Percentiles rank a stretch among this genome's conserved stretches.
These are phyloP conservation scores for Kwoniella europaea DNA, from an alignment of 768 basidiomycete species.

Conservation along the genomic window DNA sequence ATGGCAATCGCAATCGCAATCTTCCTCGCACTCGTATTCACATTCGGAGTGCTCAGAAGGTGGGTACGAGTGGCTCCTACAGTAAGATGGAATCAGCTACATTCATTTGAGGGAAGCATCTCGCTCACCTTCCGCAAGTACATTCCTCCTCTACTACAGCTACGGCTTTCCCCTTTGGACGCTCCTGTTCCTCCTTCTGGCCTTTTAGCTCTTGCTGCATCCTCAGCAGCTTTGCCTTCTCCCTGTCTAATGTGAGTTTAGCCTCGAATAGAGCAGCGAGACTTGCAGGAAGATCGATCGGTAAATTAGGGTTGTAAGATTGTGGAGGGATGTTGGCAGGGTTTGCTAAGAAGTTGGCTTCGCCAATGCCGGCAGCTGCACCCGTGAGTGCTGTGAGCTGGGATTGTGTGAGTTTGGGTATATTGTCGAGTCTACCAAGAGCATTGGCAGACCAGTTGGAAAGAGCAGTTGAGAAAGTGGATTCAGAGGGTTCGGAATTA, in stretches of 20 bases:
- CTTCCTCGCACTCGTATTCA: constrained; percentile 44
- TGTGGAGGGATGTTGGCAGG: constrained; percentile 17
- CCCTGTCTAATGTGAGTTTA: constrained; percentile 52
- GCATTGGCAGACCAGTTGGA: constrained; percentile 47
- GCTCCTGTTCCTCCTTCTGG: constrained; percentile 31
- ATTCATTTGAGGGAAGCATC: background rate
- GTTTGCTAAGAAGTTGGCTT: constrained; percentile 24
- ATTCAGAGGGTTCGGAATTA: constrained; percentile 29
- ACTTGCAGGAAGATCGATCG: constrained; percentile 51
- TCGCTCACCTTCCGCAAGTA: constrained; percentile 41
- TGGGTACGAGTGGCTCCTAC: constrained; percentile 27
- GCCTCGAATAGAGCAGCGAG: constrained; percentile 55
- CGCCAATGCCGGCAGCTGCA: constrained; percentile 41
- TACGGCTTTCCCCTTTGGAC: constrained; percentile 25
- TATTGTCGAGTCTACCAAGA: constrained; percentile 36
- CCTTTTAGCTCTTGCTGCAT: constrained; percentile 55
- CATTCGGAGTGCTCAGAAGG: constrained; percentile 38
- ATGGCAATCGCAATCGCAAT: constrained; percentile 40
- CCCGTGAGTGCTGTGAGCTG: constrained; percentile 44
- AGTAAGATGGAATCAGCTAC: background rate
- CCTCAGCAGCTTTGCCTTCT: constrained; percentile 52
- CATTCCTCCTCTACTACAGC: constrained; percentile 40
- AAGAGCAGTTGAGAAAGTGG: constrained; percentile 30
- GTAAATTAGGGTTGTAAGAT: constrained; percentile 28
- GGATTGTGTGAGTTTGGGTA: constrained; percentile 43